These are phyloP conservation scores for Claviceps capensis DNA, from an alignment of 2,329 filamentous ascomycete genomes.

Conservation along the genomic window DNA sequence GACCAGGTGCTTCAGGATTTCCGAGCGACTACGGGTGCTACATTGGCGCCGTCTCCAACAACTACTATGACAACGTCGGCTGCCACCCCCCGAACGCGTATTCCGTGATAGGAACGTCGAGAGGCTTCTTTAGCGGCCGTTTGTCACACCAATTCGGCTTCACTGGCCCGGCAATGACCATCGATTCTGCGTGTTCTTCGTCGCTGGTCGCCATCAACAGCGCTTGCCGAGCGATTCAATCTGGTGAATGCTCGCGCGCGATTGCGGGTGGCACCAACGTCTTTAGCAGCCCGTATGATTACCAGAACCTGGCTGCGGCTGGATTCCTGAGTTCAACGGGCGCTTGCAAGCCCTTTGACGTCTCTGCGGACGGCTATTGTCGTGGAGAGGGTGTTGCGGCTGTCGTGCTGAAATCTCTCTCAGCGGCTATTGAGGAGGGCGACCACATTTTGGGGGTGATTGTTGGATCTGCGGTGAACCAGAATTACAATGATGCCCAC, in stretches of 20 bases:
- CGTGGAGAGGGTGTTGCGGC: slow-evolving; percentile 64
- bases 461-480: slow-evolving; percentile 61
- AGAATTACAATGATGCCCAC: slow-evolving; percentile 68
- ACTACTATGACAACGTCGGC: slow-evolving; percentile 4
- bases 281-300: slow-evolving; percentile 6
- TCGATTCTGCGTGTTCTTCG: slow-evolving; percentile 6
- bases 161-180: slow-evolving; percentile 1
- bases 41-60: slow-evolving; percentile 2
- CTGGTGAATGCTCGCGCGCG: slow-evolving; percentile 46
- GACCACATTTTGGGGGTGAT: slow-evolving; percentile 66
- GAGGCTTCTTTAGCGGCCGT: slow-evolving; percentile 3
- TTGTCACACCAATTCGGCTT: slow-evolving; percentile 5
- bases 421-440: slow-evolving; percentile 61
- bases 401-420: slow-evolving; percentile 63
- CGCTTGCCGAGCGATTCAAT: slow-evolving; percentile 3
- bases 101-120: background rate
- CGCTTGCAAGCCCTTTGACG: slow-evolving; percentile 6
- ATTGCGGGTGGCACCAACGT: slow-evolving; percentile 52
- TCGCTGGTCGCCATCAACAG: slow-evolving; percentile 3
- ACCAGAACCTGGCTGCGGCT: slow-evolving; percentile 11
- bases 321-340: slow-evolving; percentile 27
- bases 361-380: slow-evolving; percentile 63
- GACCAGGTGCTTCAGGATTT: background rate
- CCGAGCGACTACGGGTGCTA: slow-evolving; percentile 1
- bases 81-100: background rate